A percentile compares a stretch with the other conserved stretches of the same genome.
Conservation (phyloP, 2,329 filamentous ascomycete species). For the Xylaria sp. region DNA sequence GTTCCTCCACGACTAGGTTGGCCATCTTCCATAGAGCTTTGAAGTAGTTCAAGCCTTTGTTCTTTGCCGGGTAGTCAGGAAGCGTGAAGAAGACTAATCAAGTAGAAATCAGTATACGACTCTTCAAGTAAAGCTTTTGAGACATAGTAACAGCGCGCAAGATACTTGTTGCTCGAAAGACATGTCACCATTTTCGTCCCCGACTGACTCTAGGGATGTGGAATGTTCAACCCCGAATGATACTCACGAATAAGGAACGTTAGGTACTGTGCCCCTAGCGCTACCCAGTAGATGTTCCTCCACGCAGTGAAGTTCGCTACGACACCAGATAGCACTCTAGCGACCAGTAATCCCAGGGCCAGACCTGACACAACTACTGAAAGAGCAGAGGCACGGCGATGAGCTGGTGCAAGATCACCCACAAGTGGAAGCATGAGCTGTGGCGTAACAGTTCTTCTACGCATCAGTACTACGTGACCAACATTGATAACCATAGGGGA, state of each 20-base stretch:
- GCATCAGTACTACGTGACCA: conserved; percentile 6
- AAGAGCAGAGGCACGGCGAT: conserved; percentile 69
- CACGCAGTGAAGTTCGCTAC: conserved; percentile 72
- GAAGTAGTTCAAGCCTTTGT: conserved; percentile 68
- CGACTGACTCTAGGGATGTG: not conserved
- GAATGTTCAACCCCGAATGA: not conserved
- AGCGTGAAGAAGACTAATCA: conserved; percentile 68
- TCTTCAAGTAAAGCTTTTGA: not conserved
- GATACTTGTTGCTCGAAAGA: not conserved
- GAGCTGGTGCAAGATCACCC: conserved; percentile 71
- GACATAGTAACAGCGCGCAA: not conserved
- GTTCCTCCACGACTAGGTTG: conserved; percentile 65
- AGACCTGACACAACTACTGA: conserved; percentile 73
- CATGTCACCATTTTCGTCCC: not conserved
- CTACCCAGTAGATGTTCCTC: conserved; percentile 75
- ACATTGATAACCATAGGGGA: not conserved
- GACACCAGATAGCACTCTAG: conserved; percentile 75
- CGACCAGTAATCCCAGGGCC: conserved; percentile 72
- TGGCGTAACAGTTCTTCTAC: conserved; percentile 48
- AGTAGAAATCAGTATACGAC: conserved; percentile 1
- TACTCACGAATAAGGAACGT: conserved; percentile 63
- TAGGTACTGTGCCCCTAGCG: conserved; percentile 70
- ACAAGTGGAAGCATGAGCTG: conserved; percentile 76
- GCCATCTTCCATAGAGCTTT: conserved; percentile 68
- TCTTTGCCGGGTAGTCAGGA: conserved; percentile 75